A percentile compares a stretch with the other conserved stretches of the same genome.
Conservation (phyloP, 1,139 yeast species). For the Insectozyma bohioensis region DNA sequence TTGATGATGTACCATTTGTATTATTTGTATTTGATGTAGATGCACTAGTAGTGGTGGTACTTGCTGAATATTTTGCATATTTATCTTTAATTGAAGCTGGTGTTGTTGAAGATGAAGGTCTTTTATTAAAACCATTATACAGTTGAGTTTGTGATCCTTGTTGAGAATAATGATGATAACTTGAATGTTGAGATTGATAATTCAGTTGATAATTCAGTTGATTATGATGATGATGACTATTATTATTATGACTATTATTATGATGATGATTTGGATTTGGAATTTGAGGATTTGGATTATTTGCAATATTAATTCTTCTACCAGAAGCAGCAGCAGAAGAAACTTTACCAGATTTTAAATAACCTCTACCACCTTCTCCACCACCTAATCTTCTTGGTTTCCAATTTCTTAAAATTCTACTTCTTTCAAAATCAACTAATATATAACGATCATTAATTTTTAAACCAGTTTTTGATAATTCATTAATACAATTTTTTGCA, state of each 20-base stretch:
- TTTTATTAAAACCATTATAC: too few species aligned
- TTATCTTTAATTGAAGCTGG: slow-evolving; percentile 27
- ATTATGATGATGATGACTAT: not conserved
- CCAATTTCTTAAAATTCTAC: slow-evolving; percentile 75
- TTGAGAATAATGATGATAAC: slow-evolving; percentile 2
- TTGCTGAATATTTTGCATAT: slow-evolving; percentile 30
- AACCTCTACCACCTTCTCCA: slow-evolving; percentile 63
- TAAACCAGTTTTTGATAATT: slow-evolving; percentile 55
- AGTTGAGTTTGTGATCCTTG: not conserved
- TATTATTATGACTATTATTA: not conserved
- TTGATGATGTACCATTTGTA: slow-evolving; percentile 1
- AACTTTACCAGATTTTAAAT: slow-evolving; percentile 36
- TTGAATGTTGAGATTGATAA: not conserved
- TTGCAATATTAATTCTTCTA: slow-evolving; percentile 26
- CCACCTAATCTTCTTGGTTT: slow-evolving; percentile 73
- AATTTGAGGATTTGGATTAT: slow-evolving; percentile 12
- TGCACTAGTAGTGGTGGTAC: slow-evolving; percentile 1
- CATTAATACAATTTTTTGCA: slow-evolving; percentile 59
- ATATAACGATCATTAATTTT: slow-evolving; percentile 44
- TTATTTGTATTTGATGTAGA: not conserved
- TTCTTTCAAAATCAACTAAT: slow-evolving; percentile 82
- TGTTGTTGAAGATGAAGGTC: not conserved
- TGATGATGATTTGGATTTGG: slow-evolving; percentile 1
- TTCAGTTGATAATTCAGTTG: too few species aligned
- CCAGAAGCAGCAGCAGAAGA: slow-evolving; percentile 57